Percentiles rank a stretch among this genome's conserved stretches.
Conservation (phyloP, 202 grass and related monocot genomes). For the Cymbopogon flexuosus region DNA sequence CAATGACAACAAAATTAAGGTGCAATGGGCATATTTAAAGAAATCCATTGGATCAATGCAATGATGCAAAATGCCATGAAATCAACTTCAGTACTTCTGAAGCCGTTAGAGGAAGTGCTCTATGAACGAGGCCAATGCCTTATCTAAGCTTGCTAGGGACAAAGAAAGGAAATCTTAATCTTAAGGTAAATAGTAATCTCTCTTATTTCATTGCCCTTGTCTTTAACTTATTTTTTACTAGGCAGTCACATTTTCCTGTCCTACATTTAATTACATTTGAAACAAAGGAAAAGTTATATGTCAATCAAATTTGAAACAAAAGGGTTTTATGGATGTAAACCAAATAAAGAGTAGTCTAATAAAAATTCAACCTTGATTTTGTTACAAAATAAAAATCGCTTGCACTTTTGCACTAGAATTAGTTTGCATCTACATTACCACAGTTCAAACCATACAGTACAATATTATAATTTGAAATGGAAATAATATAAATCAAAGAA, state of each 20-base stretch:
- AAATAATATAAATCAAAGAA: background rate
- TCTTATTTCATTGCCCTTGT: background rate
- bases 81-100: background rate
- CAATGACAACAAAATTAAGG: background rate
- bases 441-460: background rate
- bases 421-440: background rate
- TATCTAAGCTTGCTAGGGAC: background rate
- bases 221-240: background rate
- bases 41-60: slow-evolving; percentile 6
- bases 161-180: background rate
- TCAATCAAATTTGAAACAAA: background rate
- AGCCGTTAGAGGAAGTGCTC: background rate
- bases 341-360: background rate
- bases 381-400: background rate
- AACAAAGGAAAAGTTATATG: background rate
- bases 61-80: slow-evolving; percentile 10
- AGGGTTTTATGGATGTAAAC: background rate
- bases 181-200: background rate
- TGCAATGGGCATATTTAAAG: background rate
- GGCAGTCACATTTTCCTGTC: background rate
- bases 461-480: background rate
- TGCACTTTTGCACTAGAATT: background rate
- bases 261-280: no score
- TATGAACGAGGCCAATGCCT: background rate
- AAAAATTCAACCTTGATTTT: background rate